Base-by-base conservation (phyloP, 805 yeast genomes). In the Lipomyces oligophaga region DNA sequence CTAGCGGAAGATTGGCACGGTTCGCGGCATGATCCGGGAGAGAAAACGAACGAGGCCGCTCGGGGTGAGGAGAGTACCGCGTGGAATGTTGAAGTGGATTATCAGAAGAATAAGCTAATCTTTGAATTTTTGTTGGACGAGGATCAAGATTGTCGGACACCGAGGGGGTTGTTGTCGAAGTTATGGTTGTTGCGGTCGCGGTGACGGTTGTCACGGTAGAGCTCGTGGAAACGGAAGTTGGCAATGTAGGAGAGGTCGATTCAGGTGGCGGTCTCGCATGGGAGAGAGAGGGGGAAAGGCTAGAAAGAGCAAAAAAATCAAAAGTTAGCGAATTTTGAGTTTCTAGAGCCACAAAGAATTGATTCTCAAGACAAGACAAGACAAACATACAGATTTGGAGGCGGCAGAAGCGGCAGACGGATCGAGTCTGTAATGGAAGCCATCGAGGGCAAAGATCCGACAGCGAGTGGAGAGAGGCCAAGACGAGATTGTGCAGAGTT, bases 391-490 rank as follows among this genome's bases (percentile, higher is more conserved):
- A 37, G 33, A 2, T 33, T 22, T 1, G 43, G 48, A 6, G 48
- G 47, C 5, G 43, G 43, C 13, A 38, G 48, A 3, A 38, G 39
- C 11, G 30, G 27, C 24, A 26, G 27, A 20, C 39, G 38, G 43
- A 44, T 44, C 8, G 43, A 38, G 34, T 44, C 44, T 6, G 48
- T 44, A 35, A 44, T 38, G 5, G 43, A 25, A 10, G 48, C 48
- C 35, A 44, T 33, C 6, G 48, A 39, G 10, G 48, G 48, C 30
- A 44, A 39, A n/a, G n/a, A n/a, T n/a, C n/a, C n/a, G n/a, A n/a
- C n/a, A n/a, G n/a, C n/a, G n/a, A n/a, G n/a, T n/a, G n/a, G n/a
- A n/a, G n/a, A n/a, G n/a, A n/a, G n/a, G n/a, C n/a, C n/a, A n/a
- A n/a, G n/a, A n/a, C n/a, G n/a, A 15, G 37, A 16, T 36, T 21